Evolutionary conservation across 2,329 filamentous ascomycete genomes (phyloP).

Genomic region (Cercospora citrullina): DNA sequence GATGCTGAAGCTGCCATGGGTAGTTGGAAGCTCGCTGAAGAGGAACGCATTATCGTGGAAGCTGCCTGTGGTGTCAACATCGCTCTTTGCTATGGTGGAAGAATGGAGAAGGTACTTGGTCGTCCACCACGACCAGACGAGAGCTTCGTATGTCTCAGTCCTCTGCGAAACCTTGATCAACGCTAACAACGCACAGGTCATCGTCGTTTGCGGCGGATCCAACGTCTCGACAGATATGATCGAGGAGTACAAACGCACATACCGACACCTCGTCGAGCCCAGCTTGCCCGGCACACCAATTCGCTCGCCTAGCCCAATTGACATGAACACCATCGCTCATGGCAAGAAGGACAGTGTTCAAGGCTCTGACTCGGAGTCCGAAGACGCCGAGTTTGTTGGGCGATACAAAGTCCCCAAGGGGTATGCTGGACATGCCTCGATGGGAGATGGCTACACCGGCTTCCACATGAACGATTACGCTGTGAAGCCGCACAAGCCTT

Average conservation of each 20-base stretch:
- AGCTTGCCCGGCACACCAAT: constrained; percentile 5
- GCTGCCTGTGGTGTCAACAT: constrained; percentile 82
- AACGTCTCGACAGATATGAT: constrained; percentile 55
- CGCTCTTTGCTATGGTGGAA: constrained; percentile 65
- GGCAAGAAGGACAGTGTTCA: constrained; percentile 10
- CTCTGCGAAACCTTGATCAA: background rate
- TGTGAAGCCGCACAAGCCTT: constrained; percentile 2
- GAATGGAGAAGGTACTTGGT: constrained; percentile 60
- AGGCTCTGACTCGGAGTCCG: background rate
- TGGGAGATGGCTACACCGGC: constrained; percentile 11
- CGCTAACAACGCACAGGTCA: constrained; percentile 43
- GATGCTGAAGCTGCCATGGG: constrained; percentile 80
- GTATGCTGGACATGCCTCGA: constrained; percentile 12
- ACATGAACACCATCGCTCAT: constrained; percentile 8
- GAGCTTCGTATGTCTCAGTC: constrained; percentile 57
- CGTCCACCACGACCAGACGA: constrained; percentile 62
- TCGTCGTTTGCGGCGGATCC: constrained; percentile 76
- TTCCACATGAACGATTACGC: background rate
- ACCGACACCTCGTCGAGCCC: constrained; percentile 26
- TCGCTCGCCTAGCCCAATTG: constrained; percentile 3
- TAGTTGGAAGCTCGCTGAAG: constrained; percentile 75
- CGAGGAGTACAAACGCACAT: constrained; percentile 49
- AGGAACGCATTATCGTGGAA: constrained; percentile 80
- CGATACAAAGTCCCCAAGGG: constrained; percentile 7
- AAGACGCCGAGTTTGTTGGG: background rate